phyloP scores from a whole-genome alignment of 2,329 filamentous ascomycete genomes.

The Herpotrichia juniperi region DNA sequence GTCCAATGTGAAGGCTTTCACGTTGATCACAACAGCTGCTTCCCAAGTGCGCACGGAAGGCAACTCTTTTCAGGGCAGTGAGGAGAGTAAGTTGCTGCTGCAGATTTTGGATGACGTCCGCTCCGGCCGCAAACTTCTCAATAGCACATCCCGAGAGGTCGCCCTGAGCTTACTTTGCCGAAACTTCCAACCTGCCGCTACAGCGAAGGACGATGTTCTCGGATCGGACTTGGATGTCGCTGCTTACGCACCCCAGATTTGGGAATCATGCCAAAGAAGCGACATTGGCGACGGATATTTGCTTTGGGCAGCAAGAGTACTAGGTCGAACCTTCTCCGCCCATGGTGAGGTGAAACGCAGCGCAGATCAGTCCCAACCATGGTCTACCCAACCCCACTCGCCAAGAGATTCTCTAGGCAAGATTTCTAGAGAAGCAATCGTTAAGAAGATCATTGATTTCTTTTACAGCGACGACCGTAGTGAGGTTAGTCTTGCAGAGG shows the following conservation, averaged over 20 bases:
- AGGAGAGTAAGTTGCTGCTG: slow-evolving; percentile 82
- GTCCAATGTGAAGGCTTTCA: slow-evolving; percentile 61
- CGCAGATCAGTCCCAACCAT: slow-evolving; percentile 27
- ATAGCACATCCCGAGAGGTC: slow-evolving; percentile 70
- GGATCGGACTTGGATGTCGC: slow-evolving; percentile 69
- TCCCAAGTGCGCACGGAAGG: slow-evolving; percentile 70
- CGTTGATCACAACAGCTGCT: slow-evolving; percentile 71
- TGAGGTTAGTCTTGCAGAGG: slow-evolving; percentile 54
- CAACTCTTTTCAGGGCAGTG: slow-evolving; percentile 70
- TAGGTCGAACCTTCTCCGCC: slow-evolving; percentile 75
- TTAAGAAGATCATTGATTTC: slow-evolving; percentile 43
- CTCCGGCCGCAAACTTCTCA: slow-evolving; percentile 68
- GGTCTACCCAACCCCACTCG: slow-evolving; percentile 26
- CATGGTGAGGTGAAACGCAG: slow-evolving; percentile 68
- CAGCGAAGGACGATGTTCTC: slow-evolving; percentile 69
- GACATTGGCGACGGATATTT: slow-evolving; percentile 72
- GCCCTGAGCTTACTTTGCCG: slow-evolving; percentile 76
- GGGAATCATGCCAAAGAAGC: slow-evolving; percentile 74
- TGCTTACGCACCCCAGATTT: slow-evolving; percentile 69
- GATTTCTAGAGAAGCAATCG: slow-evolving; percentile 42
- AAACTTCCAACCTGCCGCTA: slow-evolving; percentile 69
- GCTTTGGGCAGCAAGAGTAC: slow-evolving; percentile 82
- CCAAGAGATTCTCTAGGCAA: slow-evolving; percentile 31
- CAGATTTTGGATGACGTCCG: slow-evolving; percentile 78
- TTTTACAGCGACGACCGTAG: slow-evolving; percentile 46